Base-by-base conservation (phyloP, 108 stramenopile species). In the Chaetoceros muelleri region DNA sequence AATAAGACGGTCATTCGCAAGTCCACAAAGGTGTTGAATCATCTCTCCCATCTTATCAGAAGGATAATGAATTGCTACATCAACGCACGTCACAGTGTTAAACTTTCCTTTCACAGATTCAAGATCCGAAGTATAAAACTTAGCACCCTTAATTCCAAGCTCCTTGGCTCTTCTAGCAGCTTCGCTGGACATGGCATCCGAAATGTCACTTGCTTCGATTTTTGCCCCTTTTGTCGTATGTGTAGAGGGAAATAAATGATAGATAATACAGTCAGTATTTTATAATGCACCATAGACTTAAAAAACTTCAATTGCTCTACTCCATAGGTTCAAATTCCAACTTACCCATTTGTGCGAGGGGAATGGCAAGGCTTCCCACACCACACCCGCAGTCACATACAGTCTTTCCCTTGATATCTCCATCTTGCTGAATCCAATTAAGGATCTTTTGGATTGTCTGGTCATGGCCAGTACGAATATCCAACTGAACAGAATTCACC, bases 51-150 rank as follows among this genome's bases (percentile, higher is more conserved):
- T 94, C 62, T 97, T 94, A 0, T 93, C 92, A 0, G 92, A 87
- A 29, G 96, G 96, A 73, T 97, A 97, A 64, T 97, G 96, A 66
- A 97, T 97, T 51, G 95, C 95, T 46, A 97, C 96, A 70, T 97
- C 96, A 17, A 97, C 92, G 61, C 96, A 97, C 8, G 92, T 90
- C 10, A 97, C 96, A 40, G 95, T 97, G 61, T 95, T 75, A 56
- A 95, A 97, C 44, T 71, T 77, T 30, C 96, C 96, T 5, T 55
- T 73, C 1, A 97, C 85, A 22, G 81, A 80, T 71, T 97, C 96
- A 69, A 97, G 81, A 73, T 97, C 96, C 22, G 88, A 84, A 0
- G 92, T 94, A 58, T 87, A 88, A 63, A 97, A 97, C 46, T 84
- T 65, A 44, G 94, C 90, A 62, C 84, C 79, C 25, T 28, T 49